Percentiles rank a stretch among this genome's conserved stretches.
phyloP scores from a whole-genome alignment of 2,329 filamentous ascomycete genomes.

The Penicillium sp. region DNA sequence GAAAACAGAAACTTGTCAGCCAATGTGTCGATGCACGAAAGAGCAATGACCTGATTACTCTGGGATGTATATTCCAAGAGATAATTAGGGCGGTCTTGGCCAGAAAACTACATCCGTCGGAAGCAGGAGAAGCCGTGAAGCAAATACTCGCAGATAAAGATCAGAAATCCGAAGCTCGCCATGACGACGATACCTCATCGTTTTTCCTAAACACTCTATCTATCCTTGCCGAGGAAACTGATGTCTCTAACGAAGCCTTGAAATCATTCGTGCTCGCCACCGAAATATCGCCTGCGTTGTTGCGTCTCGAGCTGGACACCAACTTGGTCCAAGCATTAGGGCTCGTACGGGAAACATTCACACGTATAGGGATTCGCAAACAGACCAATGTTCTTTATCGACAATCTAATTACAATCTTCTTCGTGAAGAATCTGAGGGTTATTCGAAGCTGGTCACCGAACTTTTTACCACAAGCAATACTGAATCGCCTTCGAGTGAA shows the following conservation, averaged over 20 bases:
- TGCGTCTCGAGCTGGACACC: constrained; percentile 81
- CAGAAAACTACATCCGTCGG: constrained; percentile 60
- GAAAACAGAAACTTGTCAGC: constrained; percentile 64
- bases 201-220: constrained; percentile 81
- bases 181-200: constrained; percentile 58
- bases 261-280: constrained; percentile 68
- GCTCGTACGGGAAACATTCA: constrained; percentile 80
- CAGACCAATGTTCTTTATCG: constrained; percentile 91
- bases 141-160: constrained; percentile 64
- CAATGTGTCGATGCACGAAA: constrained; percentile 61
- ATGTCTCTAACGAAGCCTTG: constrained; percentile 57
- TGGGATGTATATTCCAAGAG: constrained; percentile 78
- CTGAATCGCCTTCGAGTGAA: constrained; percentile 67
- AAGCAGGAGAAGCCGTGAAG: constrained; percentile 69
- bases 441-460: constrained; percentile 96
- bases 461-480: constrained; percentile 81
- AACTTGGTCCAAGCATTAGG: constrained; percentile 70
- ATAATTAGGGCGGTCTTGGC: constrained; percentile 72
- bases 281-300: constrained; percentile 64
- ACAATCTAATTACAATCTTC: constrained; percentile 92
- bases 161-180: constrained; percentile 43
- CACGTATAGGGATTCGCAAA: constrained; percentile 77
- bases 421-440: constrained; percentile 93
- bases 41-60: constrained; percentile 63
- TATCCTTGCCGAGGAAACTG: constrained; percentile 66